Evolutionary conservation across 306 rosid genomes (phyloP).

Genomic region (Crotalaria pallida): DNA sequence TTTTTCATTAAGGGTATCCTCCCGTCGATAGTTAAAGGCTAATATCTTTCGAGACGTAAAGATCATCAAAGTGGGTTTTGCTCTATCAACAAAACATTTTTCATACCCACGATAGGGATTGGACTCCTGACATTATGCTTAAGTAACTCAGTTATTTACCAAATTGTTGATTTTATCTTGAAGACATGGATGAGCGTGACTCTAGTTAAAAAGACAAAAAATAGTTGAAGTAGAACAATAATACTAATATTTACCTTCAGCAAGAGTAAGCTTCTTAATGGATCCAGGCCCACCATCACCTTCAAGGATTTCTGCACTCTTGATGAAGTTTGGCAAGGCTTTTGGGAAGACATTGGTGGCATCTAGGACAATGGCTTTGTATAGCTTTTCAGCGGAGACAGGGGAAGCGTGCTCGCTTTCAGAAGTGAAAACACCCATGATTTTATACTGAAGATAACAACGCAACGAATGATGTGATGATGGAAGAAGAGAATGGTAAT

Average conservation of each 20-base stretch:
- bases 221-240: neutral
- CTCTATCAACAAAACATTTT: too few species aligned
- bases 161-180: too few species aligned
- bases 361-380: slow-evolving; percentile 36
- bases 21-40: too few species aligned
- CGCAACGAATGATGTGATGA: neutral
- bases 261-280: slow-evolving; percentile 28
- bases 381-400: slow-evolving; percentile 29
- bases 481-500: neutral
- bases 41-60: too few species aligned
- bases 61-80: too few species aligned
- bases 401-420: slow-evolving; percentile 19
- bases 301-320: slow-evolving; percentile 23
- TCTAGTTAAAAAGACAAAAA: too few species aligned
- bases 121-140: too few species aligned
- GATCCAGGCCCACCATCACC: slow-evolving; percentile 54
- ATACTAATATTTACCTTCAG: slow-evolving; percentile 19
- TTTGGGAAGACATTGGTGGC: slow-evolving; percentile 28
- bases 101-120: too few species aligned
- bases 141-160: too few species aligned
- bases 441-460: neutral
- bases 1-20: too few species aligned
- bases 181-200: too few species aligned
- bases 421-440: slow-evolving; percentile 37
- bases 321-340: slow-evolving; percentile 8